Evolutionary conservation across 441 rosid genomes (phyloP).

Genomic region (Populus hybrid): DNA sequence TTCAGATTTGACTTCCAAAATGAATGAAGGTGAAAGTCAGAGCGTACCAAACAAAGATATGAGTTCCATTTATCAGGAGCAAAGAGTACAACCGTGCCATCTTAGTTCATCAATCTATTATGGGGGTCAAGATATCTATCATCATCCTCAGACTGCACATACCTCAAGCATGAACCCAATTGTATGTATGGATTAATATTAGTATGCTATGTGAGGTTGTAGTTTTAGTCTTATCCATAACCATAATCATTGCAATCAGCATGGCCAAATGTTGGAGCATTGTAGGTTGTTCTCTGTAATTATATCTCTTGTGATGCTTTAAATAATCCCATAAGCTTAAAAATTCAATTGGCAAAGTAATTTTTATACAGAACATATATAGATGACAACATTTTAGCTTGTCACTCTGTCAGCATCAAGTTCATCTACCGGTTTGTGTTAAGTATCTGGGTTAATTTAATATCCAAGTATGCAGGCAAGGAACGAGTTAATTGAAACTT

Average conservation of each 20-base stretch:
- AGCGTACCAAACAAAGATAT: constrained; percentile 25
- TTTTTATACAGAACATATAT: not conserved
- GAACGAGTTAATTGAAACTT: not conserved
- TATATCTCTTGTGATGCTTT: not conserved
- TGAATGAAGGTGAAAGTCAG: constrained; percentile 31
- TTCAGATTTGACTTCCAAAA: constrained; percentile 31
- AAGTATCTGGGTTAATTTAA: not conserved
- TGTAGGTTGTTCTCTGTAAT: not conserved
- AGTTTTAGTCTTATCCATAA: not conserved
- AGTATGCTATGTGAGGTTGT: not conserved
- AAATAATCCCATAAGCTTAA: too few relatives aligned
- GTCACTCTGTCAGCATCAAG: not conserved
- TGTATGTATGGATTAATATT: constrained; percentile 33
- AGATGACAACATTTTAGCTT: not conserved
- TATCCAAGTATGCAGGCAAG: not conserved
- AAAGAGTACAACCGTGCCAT: constrained; percentile 75
- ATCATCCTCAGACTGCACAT: constrained; percentile 44
- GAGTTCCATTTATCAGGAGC: constrained; percentile 52
- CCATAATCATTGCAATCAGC: not conserved
- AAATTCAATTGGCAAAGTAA: not conserved
- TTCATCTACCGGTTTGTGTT: not conserved
- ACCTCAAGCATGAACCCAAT: constrained; percentile 37
- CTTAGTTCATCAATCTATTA: constrained; percentile 88
- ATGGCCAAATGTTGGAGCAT: not conserved
- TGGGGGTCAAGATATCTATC: constrained; percentile 82